A percentile compares a stretch with the other conserved stretches of the same genome.
phyloP scores from a whole-genome alignment of 257 asterid species.

The Solanum boliviense region DNA sequence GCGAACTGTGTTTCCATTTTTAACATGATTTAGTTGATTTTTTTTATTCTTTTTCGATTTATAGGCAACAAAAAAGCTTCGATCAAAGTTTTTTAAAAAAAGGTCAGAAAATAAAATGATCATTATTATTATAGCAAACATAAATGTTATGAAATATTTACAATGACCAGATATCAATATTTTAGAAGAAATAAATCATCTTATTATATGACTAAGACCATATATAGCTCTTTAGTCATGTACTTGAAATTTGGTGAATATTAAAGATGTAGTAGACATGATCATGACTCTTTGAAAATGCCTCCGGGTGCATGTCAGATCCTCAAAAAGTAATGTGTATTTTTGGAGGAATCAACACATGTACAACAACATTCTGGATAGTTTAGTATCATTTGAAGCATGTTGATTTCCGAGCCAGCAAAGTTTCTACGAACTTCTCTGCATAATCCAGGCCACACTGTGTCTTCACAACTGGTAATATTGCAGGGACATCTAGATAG shows the following conservation, averaged over 20 bases:
- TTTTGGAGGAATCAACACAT: neutral
- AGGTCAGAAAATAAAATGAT: neutral
- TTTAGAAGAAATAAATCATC: neutral
- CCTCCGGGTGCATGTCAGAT: neutral
- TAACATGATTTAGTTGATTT: neutral
- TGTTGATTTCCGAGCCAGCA: constrained; percentile 3
- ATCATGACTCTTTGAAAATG: neutral
- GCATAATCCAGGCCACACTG: constrained; percentile 48
- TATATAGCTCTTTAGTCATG: neutral
- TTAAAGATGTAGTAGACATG: neutral
- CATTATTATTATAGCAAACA: neutral
- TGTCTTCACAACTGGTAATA: constrained; percentile 59
- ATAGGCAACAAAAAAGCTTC: neutral
- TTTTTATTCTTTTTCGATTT: neutral
- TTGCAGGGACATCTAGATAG: constrained; percentile 56
- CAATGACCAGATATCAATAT: neutral
- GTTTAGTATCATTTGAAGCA: neutral
- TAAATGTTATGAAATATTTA: neutral
- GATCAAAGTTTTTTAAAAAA: neutral
- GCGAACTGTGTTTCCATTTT: no score
- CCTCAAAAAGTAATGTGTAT: neutral
- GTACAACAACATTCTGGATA: neutral
- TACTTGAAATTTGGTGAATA: neutral
- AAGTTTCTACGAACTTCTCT: constrained; percentile 32
- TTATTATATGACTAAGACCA: neutral